Evolutionary conservation across 1,139 yeast genomes (phyloP).

Genomic region (Saccharomyces uvarum): DNA sequence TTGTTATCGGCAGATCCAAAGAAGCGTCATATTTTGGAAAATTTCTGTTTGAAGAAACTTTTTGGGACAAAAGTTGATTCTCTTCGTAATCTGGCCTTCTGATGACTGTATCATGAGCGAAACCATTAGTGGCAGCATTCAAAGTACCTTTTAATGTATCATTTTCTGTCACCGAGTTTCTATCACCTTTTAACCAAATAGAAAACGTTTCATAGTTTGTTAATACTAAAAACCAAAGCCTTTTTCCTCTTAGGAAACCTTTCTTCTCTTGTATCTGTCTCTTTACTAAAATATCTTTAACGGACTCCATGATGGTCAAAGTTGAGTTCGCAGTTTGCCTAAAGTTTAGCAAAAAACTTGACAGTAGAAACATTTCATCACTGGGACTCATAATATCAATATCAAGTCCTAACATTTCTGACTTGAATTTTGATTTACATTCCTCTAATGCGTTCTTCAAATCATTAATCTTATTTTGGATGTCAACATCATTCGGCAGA

Average conservation of each 20-base stretch:
- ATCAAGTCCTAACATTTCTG: conserved; percentile 28
- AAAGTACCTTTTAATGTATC: conserved; percentile 33
- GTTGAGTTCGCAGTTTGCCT: conserved; percentile 36
- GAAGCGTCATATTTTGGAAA: conserved; percentile 1
- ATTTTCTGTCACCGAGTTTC: conserved; percentile 28
- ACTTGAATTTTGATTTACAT: conserved; percentile 32
- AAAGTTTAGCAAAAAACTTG: conserved; percentile 42
- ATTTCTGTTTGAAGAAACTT: conserved; percentile 6
- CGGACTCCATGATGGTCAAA: conserved; percentile 31
- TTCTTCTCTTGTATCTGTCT: conserved; percentile 32
- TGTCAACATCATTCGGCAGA: conserved; percentile 19
- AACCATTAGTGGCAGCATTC: conserved; percentile 14
- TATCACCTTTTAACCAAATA: conserved; percentile 33
- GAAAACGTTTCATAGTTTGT: conserved; percentile 31
- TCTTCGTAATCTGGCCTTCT: conserved; percentile 27
- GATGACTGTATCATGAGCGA: conserved; percentile 8
- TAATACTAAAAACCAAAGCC: conserved; percentile 38
- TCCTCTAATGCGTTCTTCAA: conserved; percentile 31
- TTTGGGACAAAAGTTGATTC: conserved; percentile 22
- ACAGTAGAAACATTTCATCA: conserved; percentile 42
- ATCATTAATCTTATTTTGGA: conserved; percentile 27
- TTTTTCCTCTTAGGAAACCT: conserved; percentile 35
- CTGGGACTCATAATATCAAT: conserved; percentile 36
- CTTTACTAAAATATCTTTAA: conserved; percentile 29
- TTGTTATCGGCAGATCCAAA: conserved; percentile 11